Base-by-base conservation (phyloP, 2,329 filamentous ascomycete species). In the Pseudonectria foliicola region DNA sequence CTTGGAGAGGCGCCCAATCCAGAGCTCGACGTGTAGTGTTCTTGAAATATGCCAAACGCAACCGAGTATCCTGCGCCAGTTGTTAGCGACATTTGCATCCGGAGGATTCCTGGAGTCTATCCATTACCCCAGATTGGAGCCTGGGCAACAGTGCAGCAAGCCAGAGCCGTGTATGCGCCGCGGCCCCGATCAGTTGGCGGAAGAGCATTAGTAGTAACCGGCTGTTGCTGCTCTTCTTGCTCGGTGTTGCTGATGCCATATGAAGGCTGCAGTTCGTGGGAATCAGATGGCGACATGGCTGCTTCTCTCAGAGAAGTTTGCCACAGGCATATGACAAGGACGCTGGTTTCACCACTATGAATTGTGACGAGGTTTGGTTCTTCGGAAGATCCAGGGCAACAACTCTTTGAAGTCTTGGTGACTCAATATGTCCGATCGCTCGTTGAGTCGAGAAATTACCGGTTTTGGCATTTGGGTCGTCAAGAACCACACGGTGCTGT, bases 21-120 rank as follows among this genome's bases (percentile, higher is more conserved):
- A 72, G 80, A 3, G 71, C 76, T 64, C 1, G 63, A 66, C 14
- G 64, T 70, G 55, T 85, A 85, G 56, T 81, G 78, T 34, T 77
- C 68, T 50, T 82, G 78, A 47, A 85, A 83, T 33, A 85, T 70
- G 25, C 80, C 80, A 49, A 77, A 85, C 0, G 76, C 50, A 10
- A 57, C 53, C 0, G 54, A 55, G 7, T 54, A 57, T 18, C 54
- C 54, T 57, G 15, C 10, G 1, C 12, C 10, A 10, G 34, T 5
- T 27, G 23, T 13, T 10, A 8, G 15, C 5, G n/a, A n/a, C 1
- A 14, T 37, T 2, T 21, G 1, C 24, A 10, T 8, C 12, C 16
- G 16, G 10, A 26, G 24, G n/a, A 21, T 21, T 10, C 10, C 33
- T 7, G 6, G 25, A 13, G 7, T n/a, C 13, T 21, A 21, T 21